These are phyloP conservation scores for Apophysomyces ossiformis DNA, from an alignment of 371 early-diverging fungal genomes.

Conservation along the genomic window DNA sequence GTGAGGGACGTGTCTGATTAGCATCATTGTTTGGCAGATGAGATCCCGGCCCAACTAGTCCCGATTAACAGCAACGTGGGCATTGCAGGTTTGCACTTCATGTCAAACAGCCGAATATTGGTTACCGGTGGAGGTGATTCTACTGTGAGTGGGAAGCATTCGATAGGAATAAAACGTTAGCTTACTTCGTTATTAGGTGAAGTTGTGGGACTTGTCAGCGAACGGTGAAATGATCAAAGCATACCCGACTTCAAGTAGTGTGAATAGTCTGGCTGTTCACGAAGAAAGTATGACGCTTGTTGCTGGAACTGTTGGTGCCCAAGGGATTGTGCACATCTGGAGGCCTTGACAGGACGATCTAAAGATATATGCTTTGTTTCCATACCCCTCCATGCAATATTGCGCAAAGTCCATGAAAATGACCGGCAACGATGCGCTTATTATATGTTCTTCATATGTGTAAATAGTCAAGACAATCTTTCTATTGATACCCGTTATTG, in stretches of 20 bases:
- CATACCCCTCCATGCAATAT: background rate
- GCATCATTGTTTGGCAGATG: slow-evolving; percentile 7
- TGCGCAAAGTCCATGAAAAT: too few species aligned
- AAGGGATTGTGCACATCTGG: slow-evolving; percentile 47
- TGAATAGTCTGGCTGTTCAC: slow-evolving; percentile 39
- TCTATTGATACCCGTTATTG: background rate
- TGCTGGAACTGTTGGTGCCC: slow-evolving; percentile 46
- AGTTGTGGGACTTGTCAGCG: slow-evolving; percentile 41
- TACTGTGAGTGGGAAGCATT: slow-evolving; percentile 13
- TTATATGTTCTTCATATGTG: background rate
- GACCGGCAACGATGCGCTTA: background rate
- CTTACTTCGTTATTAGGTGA: slow-evolving; percentile 19
- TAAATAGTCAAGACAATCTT: background rate
- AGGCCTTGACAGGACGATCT: slow-evolving; percentile 5
- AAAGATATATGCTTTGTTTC: background rate
- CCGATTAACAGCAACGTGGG: slow-evolving; percentile 38
- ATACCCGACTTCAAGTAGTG: slow-evolving; percentile 36
- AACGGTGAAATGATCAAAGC: slow-evolving; percentile 26
- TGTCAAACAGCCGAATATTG: slow-evolving; percentile 34
- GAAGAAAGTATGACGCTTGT: slow-evolving; percentile 41
- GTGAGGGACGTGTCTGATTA: background rate
- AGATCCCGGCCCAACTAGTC: background rate
- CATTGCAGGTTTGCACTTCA: slow-evolving; percentile 44
- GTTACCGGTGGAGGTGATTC: slow-evolving; percentile 52
- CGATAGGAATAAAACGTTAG: background rate